Evolutionary conservation across 352 stramenopile species (phyloP), one percentile per base, ranked within the genome.

Genomic region (Globisporangium solare): DNA sequence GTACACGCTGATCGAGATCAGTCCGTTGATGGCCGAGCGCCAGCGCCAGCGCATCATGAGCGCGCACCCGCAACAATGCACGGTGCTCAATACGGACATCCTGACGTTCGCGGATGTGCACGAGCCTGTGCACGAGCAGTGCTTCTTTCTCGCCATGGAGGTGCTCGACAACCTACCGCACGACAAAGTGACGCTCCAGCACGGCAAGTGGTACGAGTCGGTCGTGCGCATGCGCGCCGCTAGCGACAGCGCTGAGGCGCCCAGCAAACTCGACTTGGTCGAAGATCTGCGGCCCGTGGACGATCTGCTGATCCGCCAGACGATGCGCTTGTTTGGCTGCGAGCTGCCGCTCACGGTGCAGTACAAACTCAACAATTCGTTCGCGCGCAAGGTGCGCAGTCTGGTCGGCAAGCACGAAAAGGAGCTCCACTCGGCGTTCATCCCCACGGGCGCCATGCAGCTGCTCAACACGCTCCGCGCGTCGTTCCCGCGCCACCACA

Each of bases 141-240:
- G 83, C 62, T 91, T 91, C 53, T 88, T 96, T 43, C 31, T 96
- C 18, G 86, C 83, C 1, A 85, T 96, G 56, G 89, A 97, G 53
- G 86, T 97, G 52, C 74, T 97, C 8, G 89, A 97, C 70, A 97
- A 97, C 63, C 59, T 97, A 32, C 89, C 88, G 39, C 89, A 97
- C 57, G 89, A 97, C 74, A 97, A 97, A 63, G 80, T 96, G 13
- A 57, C 64, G 35, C 63, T 90, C n/a, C 56, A 70, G n/a, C 74
- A 78, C 45, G 81, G 81, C 66, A 84, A 89, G 61, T 94, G 83
- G 83, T 77, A 70, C 63, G 81, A 94, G 62, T 88, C 81, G 6
- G 51, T 86, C 21, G 70, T 94, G 21, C 71, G 74, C 39, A 64
- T 73, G 15, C 46, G 55, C n/a, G 39, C 49, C 1, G 41, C 65